Base-by-base conservation (phyloP, 2,329 filamentous ascomycete genomes). In the Aspergillus caelatus region DNA sequence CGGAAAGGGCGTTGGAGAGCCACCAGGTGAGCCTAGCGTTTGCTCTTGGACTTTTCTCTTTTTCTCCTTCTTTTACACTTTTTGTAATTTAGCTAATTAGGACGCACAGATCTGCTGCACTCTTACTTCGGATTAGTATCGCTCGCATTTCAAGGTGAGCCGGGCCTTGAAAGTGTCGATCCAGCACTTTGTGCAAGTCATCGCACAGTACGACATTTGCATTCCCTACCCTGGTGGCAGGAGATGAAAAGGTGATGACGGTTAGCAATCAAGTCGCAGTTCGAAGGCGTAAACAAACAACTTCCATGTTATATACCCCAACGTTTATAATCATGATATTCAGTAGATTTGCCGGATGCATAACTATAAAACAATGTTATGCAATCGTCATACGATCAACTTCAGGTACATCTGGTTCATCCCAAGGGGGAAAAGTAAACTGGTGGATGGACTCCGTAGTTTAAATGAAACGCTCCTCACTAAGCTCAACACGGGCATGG, bases 121-220 rank as follows among this genome's bases (percentile, higher is more conserved):
- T 91, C 91, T 0, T 97, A 94, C 75, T 85, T 98, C 34, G 95
- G 93, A 0, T 85, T 98, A 39, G 91, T 93, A 2, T 90, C 91
- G 0, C 81, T 99, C 45, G 88, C 90, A 0, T 85, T 92, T 19
- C 86, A 93, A 75, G 87, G 88, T 9, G 91, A 96, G 68, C 76
- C 84, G 0, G 86, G 86, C 0, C 75, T 98, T 43, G 90, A 89
- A 66, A 78, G 81, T 23, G 84, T 97, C 56, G 93, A 98, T 75
- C 85, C 90, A 0, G 86, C 86, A 1, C 80, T 97, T 57, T 96
- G 93, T 72, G 86, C 94, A 45, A 93, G 91, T 67, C 79, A 84
- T 62, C 75, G 78, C 45, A 75, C 78, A 36, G 72, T 77, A 46
- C 71, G 74, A 52, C 77, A 79, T 65, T 66, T 83, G 34, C 75